Base-by-base conservation (phyloP, 768 basidiomycete genomes). In the Tulasnella sp. region DNA sequence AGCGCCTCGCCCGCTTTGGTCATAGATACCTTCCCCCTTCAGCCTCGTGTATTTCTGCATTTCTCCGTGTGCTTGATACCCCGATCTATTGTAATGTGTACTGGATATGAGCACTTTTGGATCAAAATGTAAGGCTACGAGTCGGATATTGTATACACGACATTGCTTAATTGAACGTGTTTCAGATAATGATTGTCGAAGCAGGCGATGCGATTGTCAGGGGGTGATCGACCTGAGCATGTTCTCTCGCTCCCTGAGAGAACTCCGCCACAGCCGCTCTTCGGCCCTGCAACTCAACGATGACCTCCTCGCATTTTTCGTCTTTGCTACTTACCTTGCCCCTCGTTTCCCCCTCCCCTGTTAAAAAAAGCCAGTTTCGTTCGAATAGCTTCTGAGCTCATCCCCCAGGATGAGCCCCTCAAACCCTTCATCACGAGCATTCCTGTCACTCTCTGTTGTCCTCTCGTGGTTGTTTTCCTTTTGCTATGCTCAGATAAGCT, bases 1-100 rank as follows among this genome's bases (percentile, higher is more conserved):
- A 71, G 84, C 86, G 19, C 90, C 88, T 48, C 85, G 86, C 38
- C 89, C 88, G 21, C 83, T 84, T 77, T 88, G 87, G 87, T 46
- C 48, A 14, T 62, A 62, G 58, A 16, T 48, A 48, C 18, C 21
- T n/a, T n/a, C n/a, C 10, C 48, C 21, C 48, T 19, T 24, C 12
- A 48, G 5, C 48, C 12, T 42, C 58, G 9, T 14, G 56, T 1
- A 58, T 24, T 21, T 58, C 56, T 9, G 19, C n/a, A 58, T 21
- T n/a, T 9, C 31, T 62, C n/a, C 24, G n/a, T 8, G 24, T 10
- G 12, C 16, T 62, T n/a, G 27, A 62, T 62, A 62, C 58, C n/a
- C 62, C 62, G 21, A 36, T 68, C 31, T 31, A 8, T 34, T 68
- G 34, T 68, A 68, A 68, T 36, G 62, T 68, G 62, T 68, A 27